Percentiles rank a stretch among this genome's conserved stretches.
These are phyloP conservation scores for Nephelium lappaceum DNA, from an alignment of 345 rosid species.

Conservation along the genomic window DNA sequence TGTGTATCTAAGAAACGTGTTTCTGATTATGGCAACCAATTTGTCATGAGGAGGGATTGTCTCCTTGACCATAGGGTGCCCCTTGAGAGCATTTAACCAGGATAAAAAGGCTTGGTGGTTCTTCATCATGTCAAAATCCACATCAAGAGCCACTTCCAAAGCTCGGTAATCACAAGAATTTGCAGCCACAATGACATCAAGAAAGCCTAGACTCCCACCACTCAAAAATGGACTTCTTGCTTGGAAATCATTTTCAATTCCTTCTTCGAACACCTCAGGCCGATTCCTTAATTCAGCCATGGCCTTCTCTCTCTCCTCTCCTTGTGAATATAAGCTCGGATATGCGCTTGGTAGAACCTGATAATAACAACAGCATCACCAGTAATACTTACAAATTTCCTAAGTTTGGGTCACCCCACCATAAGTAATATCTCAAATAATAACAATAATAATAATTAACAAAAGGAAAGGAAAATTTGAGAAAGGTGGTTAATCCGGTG, in stretches of 20 bases:
- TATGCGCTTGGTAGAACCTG: slow-evolving; percentile 2
- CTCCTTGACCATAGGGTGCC: slow-evolving; percentile 25
- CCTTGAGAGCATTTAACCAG: slow-evolving; percentile 19
- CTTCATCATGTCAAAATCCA: not conserved
- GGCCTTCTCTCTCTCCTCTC: slow-evolving; percentile 27
- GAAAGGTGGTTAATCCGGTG: too few relatives aligned
- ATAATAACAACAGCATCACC: not conserved
- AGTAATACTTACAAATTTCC: not conserved
- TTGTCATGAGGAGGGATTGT: slow-evolving; percentile 25
- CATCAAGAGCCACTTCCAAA: slow-evolving; percentile 18
- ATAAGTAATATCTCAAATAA: too few relatives aligned
- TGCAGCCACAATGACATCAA: slow-evolving; percentile 24
- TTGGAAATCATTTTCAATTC: slow-evolving; percentile 26
- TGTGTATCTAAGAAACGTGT: slow-evolving; percentile 5
- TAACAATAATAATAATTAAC: too few relatives aligned
- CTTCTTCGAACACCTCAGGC: slow-evolving; percentile 25
- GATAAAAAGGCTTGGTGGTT: slow-evolving; percentile 18
- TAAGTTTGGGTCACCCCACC: too few relatives aligned
- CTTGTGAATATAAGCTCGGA: slow-evolving; percentile 3
- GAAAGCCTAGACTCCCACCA: slow-evolving; percentile 22
- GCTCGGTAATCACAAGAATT: slow-evolving; percentile 25
- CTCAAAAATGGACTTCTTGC: not conserved
- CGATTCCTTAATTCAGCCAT: slow-evolving; percentile 2
- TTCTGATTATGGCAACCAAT: slow-evolving; percentile 12
- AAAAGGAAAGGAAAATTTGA: too few relatives aligned